A percentile compares a stretch with the other conserved stretches of the same genome.
These are phyloP conservation scores for Rhodotorula glutinis DNA, from an alignment of 1,284 basidiomycete species.

Conservation along the genomic window DNA sequence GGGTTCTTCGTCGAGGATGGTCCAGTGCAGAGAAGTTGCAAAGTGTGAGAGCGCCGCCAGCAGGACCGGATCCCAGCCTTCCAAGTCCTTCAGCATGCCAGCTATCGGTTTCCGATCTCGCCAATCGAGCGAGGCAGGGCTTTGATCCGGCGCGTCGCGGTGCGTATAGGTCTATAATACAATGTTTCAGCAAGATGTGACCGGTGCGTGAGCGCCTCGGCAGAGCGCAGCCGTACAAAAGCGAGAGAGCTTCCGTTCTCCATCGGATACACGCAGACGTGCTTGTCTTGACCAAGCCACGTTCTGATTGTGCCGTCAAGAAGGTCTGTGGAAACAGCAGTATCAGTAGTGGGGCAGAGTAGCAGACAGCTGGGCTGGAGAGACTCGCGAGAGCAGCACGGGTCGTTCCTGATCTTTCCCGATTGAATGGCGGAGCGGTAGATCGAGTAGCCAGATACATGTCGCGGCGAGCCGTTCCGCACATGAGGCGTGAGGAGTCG, in stretches of 20 bases:
- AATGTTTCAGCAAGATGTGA: neutral
- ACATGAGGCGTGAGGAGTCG: slow-evolving; percentile 9
- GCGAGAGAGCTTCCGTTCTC: slow-evolving; percentile 22
- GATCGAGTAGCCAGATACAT: slow-evolving; percentile 14
- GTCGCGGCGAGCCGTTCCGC: neutral
- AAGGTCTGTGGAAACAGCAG: slow-evolving; percentile 21
- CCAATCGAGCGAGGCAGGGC: slow-evolving; percentile 20
- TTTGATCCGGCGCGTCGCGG: neutral
- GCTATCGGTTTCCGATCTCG: slow-evolving; percentile 7
- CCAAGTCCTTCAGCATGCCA: slow-evolving; percentile 4
- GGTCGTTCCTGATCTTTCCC: neutral
- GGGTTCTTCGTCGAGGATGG: slow-evolving; percentile 9
- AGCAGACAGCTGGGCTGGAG: too few relatives aligned
- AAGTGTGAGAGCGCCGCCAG: slow-evolving; percentile 9
- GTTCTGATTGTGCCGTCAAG: slow-evolving; percentile 29
- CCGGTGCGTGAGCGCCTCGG: too few relatives aligned
- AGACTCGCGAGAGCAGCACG: slow-evolving; percentile 4
- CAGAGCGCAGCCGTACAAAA: slow-evolving; percentile 19
- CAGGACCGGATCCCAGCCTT: slow-evolving; percentile 27
- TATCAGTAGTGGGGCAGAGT: too few relatives aligned
- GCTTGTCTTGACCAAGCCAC: slow-evolving; percentile 26
- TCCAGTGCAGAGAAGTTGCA: slow-evolving; percentile 26
- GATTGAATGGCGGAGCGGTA: slow-evolving; percentile 6
- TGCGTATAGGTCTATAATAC: slow-evolving; percentile 24
- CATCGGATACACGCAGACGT: slow-evolving; percentile 24